phyloP scores from a whole-genome alignment of 2,329 filamentous ascomycete species.

The Lachnellula subtilissima region DNA sequence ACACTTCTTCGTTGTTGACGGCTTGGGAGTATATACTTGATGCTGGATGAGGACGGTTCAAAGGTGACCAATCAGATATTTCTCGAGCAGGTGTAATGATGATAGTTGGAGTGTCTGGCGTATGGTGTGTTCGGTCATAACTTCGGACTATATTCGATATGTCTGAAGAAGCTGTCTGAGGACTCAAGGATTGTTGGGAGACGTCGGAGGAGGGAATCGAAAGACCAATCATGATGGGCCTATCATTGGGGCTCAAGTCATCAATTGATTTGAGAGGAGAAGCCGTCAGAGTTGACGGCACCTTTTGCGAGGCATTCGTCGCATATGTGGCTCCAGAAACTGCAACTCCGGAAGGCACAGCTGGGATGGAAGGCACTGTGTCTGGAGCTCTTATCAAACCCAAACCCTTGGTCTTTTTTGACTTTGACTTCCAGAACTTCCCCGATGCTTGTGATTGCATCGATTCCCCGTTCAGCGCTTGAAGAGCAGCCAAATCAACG shows the following conservation, averaged over 20 bases:
- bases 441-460: conserved; percentile 9
- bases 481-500: conserved; percentile 54
- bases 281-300: conserved; percentile 2
- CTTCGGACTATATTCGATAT: conserved; percentile 21
- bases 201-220: conserved; percentile 53
- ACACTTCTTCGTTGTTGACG: conserved; percentile 33
- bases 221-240: conserved; percentile 70
- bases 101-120: conserved; percentile 43
- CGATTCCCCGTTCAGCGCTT: conserved; percentile 46
- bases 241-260: conserved; percentile 62
- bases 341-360: background rate
- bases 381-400: background rate
- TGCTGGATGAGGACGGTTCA: conserved; percentile 15
- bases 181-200: conserved; percentile 44
- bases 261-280: conserved; percentile 14
- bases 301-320: background rate
- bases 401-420: conserved; percentile 21
- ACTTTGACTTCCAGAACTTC: conserved; percentile 30
- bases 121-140: conserved; percentile 21
- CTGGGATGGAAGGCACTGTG: background rate
- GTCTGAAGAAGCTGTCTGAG: conserved; percentile 37
- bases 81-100: conserved; percentile 49
- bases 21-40: conserved; percentile 52
- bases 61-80: conserved; percentile 27
- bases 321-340: background rate